These are phyloP conservation scores for Cardamine occulta DNA, from an alignment of 345 rosid genomes.

Conservation along the genomic window DNA sequence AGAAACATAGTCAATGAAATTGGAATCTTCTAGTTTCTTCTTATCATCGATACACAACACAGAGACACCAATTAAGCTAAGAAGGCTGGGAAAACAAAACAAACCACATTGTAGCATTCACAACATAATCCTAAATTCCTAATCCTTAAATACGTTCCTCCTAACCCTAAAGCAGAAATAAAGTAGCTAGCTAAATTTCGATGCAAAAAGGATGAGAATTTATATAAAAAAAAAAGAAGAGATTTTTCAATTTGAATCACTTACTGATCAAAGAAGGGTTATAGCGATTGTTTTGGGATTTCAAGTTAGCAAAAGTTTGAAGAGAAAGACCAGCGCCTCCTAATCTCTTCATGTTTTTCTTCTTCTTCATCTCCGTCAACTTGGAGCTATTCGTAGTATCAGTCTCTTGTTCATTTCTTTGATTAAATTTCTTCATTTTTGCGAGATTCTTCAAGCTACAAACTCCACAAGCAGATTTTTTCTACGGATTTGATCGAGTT, in stretches of 20 bases:
- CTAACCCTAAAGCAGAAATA: background rate
- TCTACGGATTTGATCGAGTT: background rate
- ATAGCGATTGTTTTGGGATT: slow-evolving; percentile 52
- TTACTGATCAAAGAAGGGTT: slow-evolving; percentile 76
- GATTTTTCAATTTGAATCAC: background rate
- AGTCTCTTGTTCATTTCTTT: slow-evolving; percentile 2
- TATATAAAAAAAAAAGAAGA: background rate
- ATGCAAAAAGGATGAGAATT: background rate
- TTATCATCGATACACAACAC: background rate
- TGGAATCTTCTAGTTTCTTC: slow-evolving; percentile 1
- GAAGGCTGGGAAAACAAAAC: background rate
- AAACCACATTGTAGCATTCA: background rate
- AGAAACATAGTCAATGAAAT: background rate
- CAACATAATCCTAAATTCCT: background rate
- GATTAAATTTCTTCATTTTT: slow-evolving; percentile 16
- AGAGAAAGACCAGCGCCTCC: slow-evolving; percentile 91
- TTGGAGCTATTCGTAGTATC: slow-evolving; percentile 16
- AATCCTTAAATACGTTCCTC: background rate
- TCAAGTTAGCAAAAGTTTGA: slow-evolving; percentile 71
- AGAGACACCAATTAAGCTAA: background rate
- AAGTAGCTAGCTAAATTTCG: background rate
- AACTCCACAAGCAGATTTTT: background rate
- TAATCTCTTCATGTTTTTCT: slow-evolving; percentile 68
- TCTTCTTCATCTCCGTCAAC: slow-evolving; percentile 38
- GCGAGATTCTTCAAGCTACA: background rate